These are phyloP conservation scores for Fragilaria radians DNA, from an alignment of 108 stramenopile species.

Conservation along the genomic window DNA sequence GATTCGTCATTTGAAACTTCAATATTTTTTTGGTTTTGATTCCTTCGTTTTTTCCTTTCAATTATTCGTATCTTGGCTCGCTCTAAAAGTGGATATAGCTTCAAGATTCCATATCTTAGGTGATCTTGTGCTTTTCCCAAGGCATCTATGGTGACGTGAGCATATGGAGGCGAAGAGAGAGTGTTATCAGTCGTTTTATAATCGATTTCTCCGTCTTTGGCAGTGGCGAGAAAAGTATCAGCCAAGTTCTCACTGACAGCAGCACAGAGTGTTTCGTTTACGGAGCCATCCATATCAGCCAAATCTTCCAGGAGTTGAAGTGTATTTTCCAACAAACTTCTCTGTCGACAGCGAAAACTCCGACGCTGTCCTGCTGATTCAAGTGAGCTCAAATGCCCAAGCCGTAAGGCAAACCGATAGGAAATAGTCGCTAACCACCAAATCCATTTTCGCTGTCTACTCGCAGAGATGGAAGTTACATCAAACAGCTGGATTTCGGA, in stretches of 20 bases:
- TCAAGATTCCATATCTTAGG: constrained; percentile 43
- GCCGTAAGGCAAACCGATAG: constrained; percentile 70
- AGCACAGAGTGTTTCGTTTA: constrained; percentile 73
- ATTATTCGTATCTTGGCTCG: constrained; percentile 4
- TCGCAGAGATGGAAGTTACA: constrained; percentile 63
- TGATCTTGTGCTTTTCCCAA: constrained; percentile 78
- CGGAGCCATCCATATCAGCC: constrained; percentile 73
- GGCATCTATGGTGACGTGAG: constrained; percentile 43
- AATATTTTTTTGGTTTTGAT: not conserved
- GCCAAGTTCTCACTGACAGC: constrained; percentile 74
- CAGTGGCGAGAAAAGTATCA: constrained; percentile 48
- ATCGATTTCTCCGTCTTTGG: not conserved
- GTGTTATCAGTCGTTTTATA: constrained; percentile 10
- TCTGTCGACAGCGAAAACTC: constrained; percentile 68
- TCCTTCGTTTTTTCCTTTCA: not conserved
- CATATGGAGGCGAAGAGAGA: constrained; percentile 44
- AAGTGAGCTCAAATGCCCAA: constrained; percentile 46
- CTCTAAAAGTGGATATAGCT: constrained; percentile 38
- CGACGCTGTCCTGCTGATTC: constrained; percentile 27
- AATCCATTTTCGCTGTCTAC: constrained; percentile 76
- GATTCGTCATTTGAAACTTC: constrained; percentile 1
- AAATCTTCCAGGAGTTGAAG: constrained; percentile 69
- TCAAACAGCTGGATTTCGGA: constrained; percentile 79
- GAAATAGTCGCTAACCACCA: constrained; percentile 84
- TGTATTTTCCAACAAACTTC: constrained; percentile 63